Evolutionary conservation across 2,329 filamentous ascomycete genomes (phyloP).

Genomic region (Pseudopithomyces maydicus): DNA sequence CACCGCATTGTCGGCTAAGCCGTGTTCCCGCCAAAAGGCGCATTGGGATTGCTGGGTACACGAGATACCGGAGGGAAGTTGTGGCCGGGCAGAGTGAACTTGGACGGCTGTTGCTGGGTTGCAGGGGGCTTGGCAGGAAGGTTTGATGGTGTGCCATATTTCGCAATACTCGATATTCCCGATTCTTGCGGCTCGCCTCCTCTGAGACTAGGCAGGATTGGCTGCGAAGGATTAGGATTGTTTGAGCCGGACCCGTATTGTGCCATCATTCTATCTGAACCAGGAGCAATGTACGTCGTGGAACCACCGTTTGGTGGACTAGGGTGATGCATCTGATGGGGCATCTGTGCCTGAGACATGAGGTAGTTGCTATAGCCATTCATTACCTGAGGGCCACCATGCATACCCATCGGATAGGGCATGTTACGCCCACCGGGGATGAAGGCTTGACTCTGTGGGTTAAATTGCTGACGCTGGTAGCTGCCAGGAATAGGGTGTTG

Average conservation of each 20-base stretch:
- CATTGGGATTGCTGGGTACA: conserved; percentile 21
- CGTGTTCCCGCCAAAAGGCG: conserved; percentile 19
- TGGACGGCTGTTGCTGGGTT: conserved; percentile 33
- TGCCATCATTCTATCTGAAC: background rate
- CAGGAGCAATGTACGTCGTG: conserved; percentile 37
- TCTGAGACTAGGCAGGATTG: conserved; percentile 21
- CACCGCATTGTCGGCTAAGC: conserved; percentile 11
- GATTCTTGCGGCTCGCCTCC: conserved; percentile 14
- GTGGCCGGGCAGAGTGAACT: conserved; percentile 28
- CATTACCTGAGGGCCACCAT: conserved; percentile 39
- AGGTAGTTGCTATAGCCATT: conserved; percentile 35
- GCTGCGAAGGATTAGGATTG: conserved; percentile 13
- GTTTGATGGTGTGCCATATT: conserved; percentile 60
- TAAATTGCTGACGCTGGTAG: conserved; percentile 85
- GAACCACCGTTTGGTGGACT: conserved; percentile 34
- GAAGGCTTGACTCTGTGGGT: conserved; percentile 92
- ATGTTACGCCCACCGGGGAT: conserved; percentile 65
- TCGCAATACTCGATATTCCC: conserved; percentile 53
- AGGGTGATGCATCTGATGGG: conserved; percentile 32
- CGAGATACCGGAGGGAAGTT: conserved; percentile 24
- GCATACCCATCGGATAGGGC: conserved; percentile 39
- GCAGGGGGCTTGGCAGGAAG: conserved; percentile 62
- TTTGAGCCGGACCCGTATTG: conserved; percentile 19
- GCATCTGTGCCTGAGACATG: conserved; percentile 27
- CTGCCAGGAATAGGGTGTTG: conserved; percentile 86